Evolutionary conservation across 441 rosid genomes (phyloP).

Genomic region (Arabidopsis lyrata): DNA sequence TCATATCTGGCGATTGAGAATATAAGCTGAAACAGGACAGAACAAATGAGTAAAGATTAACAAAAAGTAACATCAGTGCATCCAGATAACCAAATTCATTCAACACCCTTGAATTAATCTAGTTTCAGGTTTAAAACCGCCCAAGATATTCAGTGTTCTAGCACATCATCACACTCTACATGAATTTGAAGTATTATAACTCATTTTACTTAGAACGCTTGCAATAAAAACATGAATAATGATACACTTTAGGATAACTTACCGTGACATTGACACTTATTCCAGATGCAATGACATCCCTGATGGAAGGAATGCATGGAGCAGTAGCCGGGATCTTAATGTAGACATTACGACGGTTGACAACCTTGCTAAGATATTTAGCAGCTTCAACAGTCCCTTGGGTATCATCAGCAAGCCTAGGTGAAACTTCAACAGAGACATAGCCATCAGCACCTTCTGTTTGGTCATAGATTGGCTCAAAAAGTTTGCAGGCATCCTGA

Average conservation of each 20-base stretch:
- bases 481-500: constrained; percentile 96
- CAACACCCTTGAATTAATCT: neutral
- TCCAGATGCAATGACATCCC: constrained; percentile 87
- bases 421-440: constrained; percentile 98
- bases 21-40: constrained; percentile 67
- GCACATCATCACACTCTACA: constrained; percentile 12
- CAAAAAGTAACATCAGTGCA: neutral
- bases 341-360: constrained; percentile 85
- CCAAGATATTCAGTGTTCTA: neutral
- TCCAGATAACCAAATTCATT: neutral
- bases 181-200: neutral
- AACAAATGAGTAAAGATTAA: constrained; percentile 16
- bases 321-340: constrained; percentile 99
- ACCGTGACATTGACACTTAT: constrained; percentile 98
- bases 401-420: constrained; percentile 91
- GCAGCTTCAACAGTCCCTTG: constrained; percentile 88
- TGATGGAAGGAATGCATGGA: constrained; percentile 91
- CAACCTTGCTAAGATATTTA: constrained; percentile 88
- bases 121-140: constrained; percentile 3
- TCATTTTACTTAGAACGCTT: neutral
- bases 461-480: constrained; percentile 89
- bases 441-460: constrained; percentile 96
- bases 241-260: constrained; percentile 44
- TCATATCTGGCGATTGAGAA: constrained; percentile 94
- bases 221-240: constrained; percentile 1